Evolutionary conservation across 2,329 filamentous ascomycete genomes (phyloP), one percentile per base, ranked within the genome.

Genomic region (Echinosphaeria canescens): DNA sequence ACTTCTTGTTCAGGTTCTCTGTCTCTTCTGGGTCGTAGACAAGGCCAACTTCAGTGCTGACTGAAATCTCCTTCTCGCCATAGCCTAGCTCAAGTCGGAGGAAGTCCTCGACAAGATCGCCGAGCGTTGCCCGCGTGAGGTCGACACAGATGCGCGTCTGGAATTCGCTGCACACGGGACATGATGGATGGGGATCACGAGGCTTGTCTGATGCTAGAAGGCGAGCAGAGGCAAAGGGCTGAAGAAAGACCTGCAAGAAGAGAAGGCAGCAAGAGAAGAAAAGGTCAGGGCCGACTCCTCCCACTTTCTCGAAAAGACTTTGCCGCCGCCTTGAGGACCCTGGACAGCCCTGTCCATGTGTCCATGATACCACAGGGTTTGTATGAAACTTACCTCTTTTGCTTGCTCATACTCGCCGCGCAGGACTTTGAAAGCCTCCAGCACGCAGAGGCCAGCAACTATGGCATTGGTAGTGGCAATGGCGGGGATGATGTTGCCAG

Each of bases 391-490:
- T 46, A 73, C 73, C 62, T 88, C 85, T 44, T 75, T 84, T 0
- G 74, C 71, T 37, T 70, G 65, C 18, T 59, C 51, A 31, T 73
- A 74, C 26, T 84, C 67, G 13, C 69, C 65, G 41, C 61, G 73
- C 30, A 98, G 53, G 14, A 95, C 74, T 47, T 93, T 95, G 57
- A 90, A 88, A 0, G 84, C 74, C 46, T 95, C 75, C 15, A 98
- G 54, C 5, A 95, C 82, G 42, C 84, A 95, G 8, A 98, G 62
- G 10, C 81, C 76, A 11, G 88, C 88, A 2, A 88, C 85, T 46
- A 95, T 91, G 11, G 88, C 88, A 46, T 98, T 98, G 0, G 88
- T 95, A 0, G 88, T 98, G 5, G 88, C 88, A 43, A 98, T 98
- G 2, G 88, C 88, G 2, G 88, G 88, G 33, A 98, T 98, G 40